Conservation (phyloP, 441 rosid species). For the Lepidium campestre region DNA sequence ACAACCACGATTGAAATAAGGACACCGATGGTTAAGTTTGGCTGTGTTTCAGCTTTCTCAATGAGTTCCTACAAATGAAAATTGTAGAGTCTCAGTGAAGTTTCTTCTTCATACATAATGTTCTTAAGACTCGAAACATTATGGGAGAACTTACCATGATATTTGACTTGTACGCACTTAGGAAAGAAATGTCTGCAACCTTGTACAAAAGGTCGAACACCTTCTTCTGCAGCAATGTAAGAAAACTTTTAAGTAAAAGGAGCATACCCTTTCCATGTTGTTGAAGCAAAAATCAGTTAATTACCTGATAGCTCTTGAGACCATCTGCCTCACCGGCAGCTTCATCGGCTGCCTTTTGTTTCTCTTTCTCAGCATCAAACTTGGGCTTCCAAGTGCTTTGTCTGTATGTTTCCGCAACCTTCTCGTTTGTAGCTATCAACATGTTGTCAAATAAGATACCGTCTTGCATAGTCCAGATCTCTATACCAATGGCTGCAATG, state of each 20-base stretch:
- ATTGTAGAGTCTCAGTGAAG: neutral
- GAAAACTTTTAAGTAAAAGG: neutral
- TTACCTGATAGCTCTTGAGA: constrained; percentile 68
- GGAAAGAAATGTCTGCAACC: constrained; percentile 74
- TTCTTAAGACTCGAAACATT: neutral
- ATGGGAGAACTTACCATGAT: constrained; percentile 48
- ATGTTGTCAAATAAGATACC: constrained; percentile 88
- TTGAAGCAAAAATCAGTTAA: neutral
- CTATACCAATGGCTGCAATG: constrained; percentile 88
- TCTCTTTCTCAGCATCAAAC: constrained; percentile 71
- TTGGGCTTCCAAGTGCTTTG: constrained; percentile 75
- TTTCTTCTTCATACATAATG: neutral
- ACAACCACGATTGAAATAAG: constrained; percentile 50
- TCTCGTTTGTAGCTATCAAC: constrained; percentile 69
- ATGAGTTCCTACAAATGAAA: constrained; percentile 50
- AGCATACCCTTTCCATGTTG: neutral
- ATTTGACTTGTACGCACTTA: constrained; percentile 56
- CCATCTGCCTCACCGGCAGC: constrained; percentile 36
- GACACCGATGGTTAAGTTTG: constrained; percentile 70
- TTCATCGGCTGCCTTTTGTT: constrained; percentile 66
- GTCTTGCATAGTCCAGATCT: constrained; percentile 99
- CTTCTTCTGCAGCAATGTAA: constrained; percentile 56
- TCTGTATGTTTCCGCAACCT: constrained; percentile 53
- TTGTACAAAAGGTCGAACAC: constrained; percentile 74
- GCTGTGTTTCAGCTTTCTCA: constrained; percentile 89